Evolutionary conservation across 441 rosid species (phyloP).

Genomic region (Gossypium schwendimanii): DNA sequence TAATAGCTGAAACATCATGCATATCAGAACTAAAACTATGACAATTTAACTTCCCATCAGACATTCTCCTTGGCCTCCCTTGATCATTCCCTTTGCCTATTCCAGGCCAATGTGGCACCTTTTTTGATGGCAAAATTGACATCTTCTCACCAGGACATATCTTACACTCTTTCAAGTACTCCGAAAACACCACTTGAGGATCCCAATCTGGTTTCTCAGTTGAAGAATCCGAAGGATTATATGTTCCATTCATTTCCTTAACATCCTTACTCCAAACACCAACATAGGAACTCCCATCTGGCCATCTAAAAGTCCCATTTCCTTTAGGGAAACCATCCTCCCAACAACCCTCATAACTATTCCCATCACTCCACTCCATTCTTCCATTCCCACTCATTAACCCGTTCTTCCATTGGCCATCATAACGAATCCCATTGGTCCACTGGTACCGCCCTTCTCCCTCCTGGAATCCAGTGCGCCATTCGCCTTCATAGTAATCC

Average conservation of each 20-base stretch:
- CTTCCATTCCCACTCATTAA: constrained; percentile 73
- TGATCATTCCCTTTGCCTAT: constrained; percentile 28
- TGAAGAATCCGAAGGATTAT: constrained; percentile 55
- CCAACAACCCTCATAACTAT: constrained; percentile 89
- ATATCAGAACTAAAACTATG: constrained; percentile 19
- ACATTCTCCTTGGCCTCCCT: constrained; percentile 38
- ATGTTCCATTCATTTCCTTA: constrained; percentile 67
- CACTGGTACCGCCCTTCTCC: constrained; percentile 89
- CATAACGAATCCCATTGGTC: constrained; percentile 66
- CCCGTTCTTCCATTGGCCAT: constrained; percentile 80
- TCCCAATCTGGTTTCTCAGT: constrained; percentile 62
- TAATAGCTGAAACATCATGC: constrained; percentile 17
- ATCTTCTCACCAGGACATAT: constrained; percentile 54
- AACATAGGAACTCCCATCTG: constrained; percentile 70
- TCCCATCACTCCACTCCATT: constrained; percentile 70
- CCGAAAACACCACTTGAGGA: constrained; percentile 54
- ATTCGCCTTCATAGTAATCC: constrained; percentile 82
- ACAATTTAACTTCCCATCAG: constrained; percentile 60
- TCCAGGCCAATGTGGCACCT: constrained; percentile 51
- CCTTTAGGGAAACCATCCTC: constrained; percentile 85
- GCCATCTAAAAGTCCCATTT: constrained; percentile 68
- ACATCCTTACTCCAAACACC: constrained; percentile 89
- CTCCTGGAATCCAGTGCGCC: constrained; percentile 76
- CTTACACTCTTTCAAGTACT: constrained; percentile 46
- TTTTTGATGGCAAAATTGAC: constrained; percentile 69